These are phyloP conservation scores for Odontarrhena argentea DNA, from an alignment of 345 rosid genomes.

Conservation along the genomic window DNA sequence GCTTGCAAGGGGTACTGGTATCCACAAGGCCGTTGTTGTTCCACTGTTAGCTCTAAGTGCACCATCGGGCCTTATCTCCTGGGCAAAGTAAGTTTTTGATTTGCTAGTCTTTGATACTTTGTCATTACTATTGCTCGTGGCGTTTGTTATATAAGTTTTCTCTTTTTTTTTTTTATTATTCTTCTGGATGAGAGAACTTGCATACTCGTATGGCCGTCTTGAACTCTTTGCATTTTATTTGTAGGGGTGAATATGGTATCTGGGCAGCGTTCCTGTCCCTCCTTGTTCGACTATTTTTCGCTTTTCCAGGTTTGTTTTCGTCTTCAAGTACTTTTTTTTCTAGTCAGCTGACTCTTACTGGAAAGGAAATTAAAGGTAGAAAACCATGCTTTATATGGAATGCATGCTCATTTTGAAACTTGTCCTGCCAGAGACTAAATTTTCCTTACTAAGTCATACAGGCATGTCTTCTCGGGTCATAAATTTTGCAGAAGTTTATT, in stretches of 20 bases:
- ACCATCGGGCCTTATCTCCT: slow-evolving; percentile 62
- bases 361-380: neutral
- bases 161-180: neutral
- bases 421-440: neutral
- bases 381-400: neutral
- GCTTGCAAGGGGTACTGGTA: slow-evolving; percentile 73
- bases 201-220: neutral
- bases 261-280: slow-evolving; percentile 86
- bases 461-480: slow-evolving; percentile 8
- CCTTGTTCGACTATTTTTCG: slow-evolving; percentile 80
- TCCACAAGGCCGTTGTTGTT: slow-evolving; percentile 76
- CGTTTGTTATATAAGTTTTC: neutral
- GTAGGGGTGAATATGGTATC: slow-evolving; percentile 88
- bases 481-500: neutral
- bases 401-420: neutral
- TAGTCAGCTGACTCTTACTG: neutral
- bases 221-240: slow-evolving; percentile 31
- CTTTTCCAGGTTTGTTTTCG: slow-evolving; percentile 67
- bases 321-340: neutral
- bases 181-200: neutral
- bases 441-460: neutral
- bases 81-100: slow-evolving; percentile 69
- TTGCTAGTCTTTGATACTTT: slow-evolving; percentile 6
- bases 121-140: neutral
- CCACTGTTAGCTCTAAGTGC: slow-evolving; percentile 80